Evolutionary conservation across 2,329 filamentous ascomycete species (phyloP).

Genomic region (Cadophora luteo-olivacea): DNA sequence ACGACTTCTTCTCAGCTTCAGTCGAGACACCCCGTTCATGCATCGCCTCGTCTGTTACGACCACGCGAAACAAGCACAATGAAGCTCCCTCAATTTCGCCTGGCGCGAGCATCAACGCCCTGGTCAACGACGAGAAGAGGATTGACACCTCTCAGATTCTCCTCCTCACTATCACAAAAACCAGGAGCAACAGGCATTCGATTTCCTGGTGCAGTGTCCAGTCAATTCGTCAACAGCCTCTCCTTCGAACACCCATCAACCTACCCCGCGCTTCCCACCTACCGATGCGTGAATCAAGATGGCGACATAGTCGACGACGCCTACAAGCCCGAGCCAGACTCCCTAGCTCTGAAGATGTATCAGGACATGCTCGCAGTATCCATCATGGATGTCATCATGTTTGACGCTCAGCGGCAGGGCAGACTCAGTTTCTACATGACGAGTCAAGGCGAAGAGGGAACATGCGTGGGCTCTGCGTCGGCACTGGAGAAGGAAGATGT

Average conservation of each 20-base stretch:
- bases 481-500: constrained; percentile 86
- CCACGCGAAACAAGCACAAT: constrained; percentile 16
- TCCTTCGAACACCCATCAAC: constrained; percentile 77
- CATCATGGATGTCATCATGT: constrained; percentile 98
- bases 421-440: constrained; percentile 85
- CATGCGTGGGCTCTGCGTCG: constrained; percentile 86
- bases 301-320: constrained; percentile 80
- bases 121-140: constrained; percentile 11
- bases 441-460: constrained; percentile 67
- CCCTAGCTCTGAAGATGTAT: constrained; percentile 43
- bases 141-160: background rate
- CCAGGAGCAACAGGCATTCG: constrained; percentile 36
- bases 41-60: background rate
- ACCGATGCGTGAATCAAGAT: constrained; percentile 89
- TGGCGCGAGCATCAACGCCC: background rate
- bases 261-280: constrained; percentile 83
- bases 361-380: constrained; percentile 71
- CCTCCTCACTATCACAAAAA: constrained; percentile 30
- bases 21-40: background rate
- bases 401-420: constrained; percentile 88
- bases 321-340: constrained; percentile 58
- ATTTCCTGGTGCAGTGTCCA: constrained; percentile 95
- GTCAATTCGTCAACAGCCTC: constrained; percentile 84
- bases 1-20: background rate
- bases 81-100: constrained; percentile 23